Base-by-base conservation (phyloP, 306 rosid species). In the Dryas drummondii region DNA sequence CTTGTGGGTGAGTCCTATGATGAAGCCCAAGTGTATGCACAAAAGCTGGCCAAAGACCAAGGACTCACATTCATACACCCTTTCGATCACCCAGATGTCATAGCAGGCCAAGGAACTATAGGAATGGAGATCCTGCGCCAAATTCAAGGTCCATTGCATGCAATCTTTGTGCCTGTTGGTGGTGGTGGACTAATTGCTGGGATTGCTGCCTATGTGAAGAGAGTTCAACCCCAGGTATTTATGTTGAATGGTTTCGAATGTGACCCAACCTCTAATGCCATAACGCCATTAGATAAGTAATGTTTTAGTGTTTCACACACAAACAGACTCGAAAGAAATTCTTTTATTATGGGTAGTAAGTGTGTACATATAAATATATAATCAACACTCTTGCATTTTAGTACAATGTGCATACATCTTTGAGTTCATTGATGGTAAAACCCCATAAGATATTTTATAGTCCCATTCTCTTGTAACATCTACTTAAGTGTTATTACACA, bases 141-240 rank as follows among this genome's bases (percentile, higher is more conserved):
- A 80, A 81, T 85, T 76, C 74, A 79, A 62, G 79, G 82, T 52
- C 90, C 93, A 2, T 26, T 90, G 83, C 88, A 87, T 77, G 97
- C 98, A 10, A 91, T 91, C 42, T 91, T 94, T 76, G 98, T 94
- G 80, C 98, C 97, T 4, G 92, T 94, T 44, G 98, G 98, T 50
- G 98, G 98, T 47, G 98, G 98, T 49, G 97, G 98, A 60, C 89
- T 94, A 52, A 91, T 91, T 27, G 93, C 98, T 70, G 97, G 98
- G 42, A 86, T 94, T 81, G 98, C 97, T 57, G 93, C 97, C 60
- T 94, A 90, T 69, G 91, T 94, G 60, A 94, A 90, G 93, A 91
- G 96, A 80, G 90, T 94, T 73, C 76, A 81, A 72, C 98, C 98
- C 0, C 75, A 91, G 96, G 98, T 94, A 67, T 73, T 68, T 65